Conservation (phyloP, 768 basidiomycete species). For the Lenzites betulinus region DNA sequence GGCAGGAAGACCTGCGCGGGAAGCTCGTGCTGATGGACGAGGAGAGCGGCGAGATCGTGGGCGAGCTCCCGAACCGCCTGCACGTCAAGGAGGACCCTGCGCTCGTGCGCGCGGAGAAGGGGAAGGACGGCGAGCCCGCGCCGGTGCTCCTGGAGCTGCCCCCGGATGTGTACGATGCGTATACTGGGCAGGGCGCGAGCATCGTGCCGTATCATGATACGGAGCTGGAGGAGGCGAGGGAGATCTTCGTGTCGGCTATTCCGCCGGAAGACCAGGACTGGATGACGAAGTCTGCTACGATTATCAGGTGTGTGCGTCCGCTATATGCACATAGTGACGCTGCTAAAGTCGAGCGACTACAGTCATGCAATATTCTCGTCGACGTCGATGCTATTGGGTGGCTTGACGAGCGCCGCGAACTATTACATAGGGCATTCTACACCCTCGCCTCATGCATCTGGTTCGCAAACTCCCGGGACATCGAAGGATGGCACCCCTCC, state of each 20-base stretch:
- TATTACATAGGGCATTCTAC: conserved; percentile 61
- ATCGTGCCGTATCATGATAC: conserved; percentile 18
- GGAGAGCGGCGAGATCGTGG: conserved; percentile 69
- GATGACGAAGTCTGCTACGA: conserved; percentile 59
- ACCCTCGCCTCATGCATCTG: conserved; percentile 45
- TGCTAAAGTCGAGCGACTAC: conserved; percentile 55
- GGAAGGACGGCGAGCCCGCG: conserved; percentile 27
- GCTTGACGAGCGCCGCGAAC: conserved; percentile 61
- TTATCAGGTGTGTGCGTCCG: conserved; percentile 64
- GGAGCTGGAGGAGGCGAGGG: conserved; percentile 38
- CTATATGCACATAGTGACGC: too few relatives aligned
- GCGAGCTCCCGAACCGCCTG: conserved; percentile 62
- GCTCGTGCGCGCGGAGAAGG: conserved; percentile 43
- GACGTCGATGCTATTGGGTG: conserved; percentile 62
- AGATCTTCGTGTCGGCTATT: conserved; percentile 61
- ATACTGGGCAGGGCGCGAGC: conserved; percentile 24
- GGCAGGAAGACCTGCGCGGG: conserved; percentile 41
- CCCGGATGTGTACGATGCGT: conserved; percentile 42
- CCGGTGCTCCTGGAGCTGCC: conserved; percentile 76
- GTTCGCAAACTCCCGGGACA: conserved; percentile 29
- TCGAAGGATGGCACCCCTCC: conserved; percentile 22
- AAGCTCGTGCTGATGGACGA: conserved; percentile 74
- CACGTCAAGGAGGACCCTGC: conserved; percentile 58
- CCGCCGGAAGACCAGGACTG: conserved; percentile 71
- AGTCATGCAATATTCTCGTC: conserved; percentile 70